Base-by-base conservation (phyloP, 2,329 filamentous ascomycete genomes). In the Fusarium incarnatum region DNA sequence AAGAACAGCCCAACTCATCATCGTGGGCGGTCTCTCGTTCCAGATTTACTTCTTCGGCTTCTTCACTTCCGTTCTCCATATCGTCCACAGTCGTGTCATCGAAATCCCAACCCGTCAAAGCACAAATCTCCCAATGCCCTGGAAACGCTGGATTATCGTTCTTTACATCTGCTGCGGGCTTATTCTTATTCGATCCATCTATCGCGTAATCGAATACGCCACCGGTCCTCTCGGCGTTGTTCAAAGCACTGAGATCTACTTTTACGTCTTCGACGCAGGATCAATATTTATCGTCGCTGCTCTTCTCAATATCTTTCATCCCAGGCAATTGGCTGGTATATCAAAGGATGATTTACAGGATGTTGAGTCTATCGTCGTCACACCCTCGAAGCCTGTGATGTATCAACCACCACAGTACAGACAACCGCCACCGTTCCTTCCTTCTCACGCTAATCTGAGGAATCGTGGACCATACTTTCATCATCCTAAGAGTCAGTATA, bases 21-120 rank as follows among this genome's bases (percentile, higher is more conserved):
- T 88, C 5, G 75, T 88, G 3, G 82, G 72, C 1, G 87, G 87
- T 3, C 76, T 89, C 1, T 75, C 83, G 6, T 76, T 88, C 2
- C 87, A 89, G 67, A 80, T 89, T 8, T 54, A 86, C 25, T 82
- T 85, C 54, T 88, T 89, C 50, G 79, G 80, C 8, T 78, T 87
- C 49, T 89, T 89, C 67, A 77, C 87, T 6, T 59, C 83, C 0
- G 79, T 82, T 0, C 80, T 84, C 0, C 69, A 80, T 1, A 68
- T 83, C 0, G 85, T 86, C 68, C 82, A 88, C 60, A 62, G 60
- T 3, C 67, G 75, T 1, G 61, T 76, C 20, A n/a, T 55, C 3
- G 53, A 50, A 3, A 45, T 22, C 0, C 72, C 68, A 3, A 66
- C 59, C 6, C 44, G 34, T 2, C 42, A 50, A 1, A 68, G 62